Evolutionary conservation across 768 basidiomycete species (phyloP).

Genomic region (Suillus subalutaceus): DNA sequence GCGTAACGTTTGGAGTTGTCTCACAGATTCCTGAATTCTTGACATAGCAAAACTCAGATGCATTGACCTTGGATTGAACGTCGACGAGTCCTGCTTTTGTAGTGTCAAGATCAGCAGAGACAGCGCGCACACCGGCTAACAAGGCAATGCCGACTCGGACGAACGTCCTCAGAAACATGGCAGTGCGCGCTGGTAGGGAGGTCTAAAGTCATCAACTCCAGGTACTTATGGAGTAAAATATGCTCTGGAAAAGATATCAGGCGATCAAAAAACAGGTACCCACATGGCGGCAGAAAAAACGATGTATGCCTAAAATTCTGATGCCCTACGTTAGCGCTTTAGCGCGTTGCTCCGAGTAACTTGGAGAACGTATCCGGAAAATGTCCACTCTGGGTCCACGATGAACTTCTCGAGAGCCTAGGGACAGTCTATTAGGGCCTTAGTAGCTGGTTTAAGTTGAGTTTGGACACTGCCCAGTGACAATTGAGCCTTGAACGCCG

Average conservation of each 20-base stretch:
- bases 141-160: conserved; percentile 9
- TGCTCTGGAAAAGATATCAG: not conserved
- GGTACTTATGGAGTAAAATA: not conserved
- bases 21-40: conserved; percentile 66
- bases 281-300: not conserved
- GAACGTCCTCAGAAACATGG: conserved; percentile 18
- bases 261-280: not conserved
- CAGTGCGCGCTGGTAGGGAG: not conserved
- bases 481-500: not conserved
- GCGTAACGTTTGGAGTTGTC: conserved; percentile 60
- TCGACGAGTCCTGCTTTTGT: not conserved
- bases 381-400: not conserved
- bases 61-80: conserved; percentile 22
- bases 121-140: conserved; percentile 1
- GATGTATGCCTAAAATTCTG: not conserved
- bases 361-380: not conserved
- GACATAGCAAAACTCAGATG: conserved; percentile 48
- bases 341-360: not conserved
- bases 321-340: not conserved
- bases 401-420: not conserved
- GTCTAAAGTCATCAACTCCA: not conserved
- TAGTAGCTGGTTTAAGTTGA: not conserved
- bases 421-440: not conserved
- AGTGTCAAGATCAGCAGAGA: not conserved
- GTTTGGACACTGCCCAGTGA: not conserved